Conservation (phyloP, 768 basidiomycete species). For the Tulasnella sp. region DNA sequence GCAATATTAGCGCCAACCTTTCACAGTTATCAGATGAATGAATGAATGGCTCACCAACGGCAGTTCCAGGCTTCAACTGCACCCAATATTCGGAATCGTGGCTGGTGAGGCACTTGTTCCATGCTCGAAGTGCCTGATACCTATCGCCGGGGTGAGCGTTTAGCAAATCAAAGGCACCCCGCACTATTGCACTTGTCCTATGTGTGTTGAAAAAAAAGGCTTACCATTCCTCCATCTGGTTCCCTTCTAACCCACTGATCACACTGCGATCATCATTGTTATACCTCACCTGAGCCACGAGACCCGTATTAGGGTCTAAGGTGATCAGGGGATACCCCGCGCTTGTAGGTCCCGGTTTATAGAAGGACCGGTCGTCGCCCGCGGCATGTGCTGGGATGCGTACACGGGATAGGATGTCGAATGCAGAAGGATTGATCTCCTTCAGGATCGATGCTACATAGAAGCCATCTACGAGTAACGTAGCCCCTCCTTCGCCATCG, state of each 20-base stretch:
- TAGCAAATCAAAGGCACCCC: neutral
- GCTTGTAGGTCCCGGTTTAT: slow-evolving; percentile 29
- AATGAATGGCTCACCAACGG: slow-evolving; percentile 48
- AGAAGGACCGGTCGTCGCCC: slow-evolving; percentile 45
- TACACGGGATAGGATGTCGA: slow-evolving; percentile 54
- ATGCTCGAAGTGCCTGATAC: slow-evolving; percentile 72
- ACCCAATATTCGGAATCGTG: slow-evolving; percentile 87
- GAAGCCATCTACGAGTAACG: slow-evolving; percentile 93
- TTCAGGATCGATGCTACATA: slow-evolving; percentile 75
- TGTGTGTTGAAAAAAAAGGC: slow-evolving; percentile 7
- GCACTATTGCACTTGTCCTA: neutral
- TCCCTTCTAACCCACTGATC: slow-evolving; percentile 48
- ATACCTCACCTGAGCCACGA: slow-evolving; percentile 75
- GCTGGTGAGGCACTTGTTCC: slow-evolving; percentile 66
- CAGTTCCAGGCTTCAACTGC: slow-evolving; percentile 77
- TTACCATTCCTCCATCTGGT: slow-evolving; percentile 66
- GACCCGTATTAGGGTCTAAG: slow-evolving; percentile 49
- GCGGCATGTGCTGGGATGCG: slow-evolving; percentile 80
- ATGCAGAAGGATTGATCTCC: slow-evolving; percentile 58
- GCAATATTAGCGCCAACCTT: neutral
- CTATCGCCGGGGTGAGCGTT: slow-evolving; percentile 31
- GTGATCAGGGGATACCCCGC: slow-evolving; percentile 60
- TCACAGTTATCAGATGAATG: neutral
- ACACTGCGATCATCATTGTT: slow-evolving; percentile 91
- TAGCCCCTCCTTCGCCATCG: slow-evolving; percentile 72